These are phyloP conservation scores for Penicillium samsonianum DNA, from an alignment of 495 filamentous ascomycete genomes.

Conservation along the genomic window DNA sequence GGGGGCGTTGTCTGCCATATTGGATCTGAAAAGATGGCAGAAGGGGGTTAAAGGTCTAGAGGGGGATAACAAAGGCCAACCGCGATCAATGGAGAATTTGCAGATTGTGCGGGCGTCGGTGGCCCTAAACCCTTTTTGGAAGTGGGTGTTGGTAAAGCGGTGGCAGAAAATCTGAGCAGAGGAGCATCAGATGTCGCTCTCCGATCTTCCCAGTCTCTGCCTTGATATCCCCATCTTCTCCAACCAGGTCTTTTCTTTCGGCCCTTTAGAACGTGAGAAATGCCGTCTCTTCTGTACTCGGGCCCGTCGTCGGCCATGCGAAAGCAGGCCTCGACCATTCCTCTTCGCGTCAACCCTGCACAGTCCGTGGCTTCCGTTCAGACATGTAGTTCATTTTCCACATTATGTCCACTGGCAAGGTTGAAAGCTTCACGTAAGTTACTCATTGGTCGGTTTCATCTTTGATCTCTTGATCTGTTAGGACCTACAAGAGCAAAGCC, in stretches of 20 bases:
- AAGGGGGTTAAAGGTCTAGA: conserved; percentile 18
- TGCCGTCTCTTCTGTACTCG: conserved; percentile 42
- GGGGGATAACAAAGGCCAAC: conserved; percentile 21
- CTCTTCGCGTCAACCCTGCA: conserved; percentile 27
- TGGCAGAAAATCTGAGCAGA: conserved; percentile 33
- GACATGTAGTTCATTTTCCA: conserved; percentile 39
- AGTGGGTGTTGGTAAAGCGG: conserved; percentile 25
- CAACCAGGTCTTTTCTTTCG: conserved; percentile 11
- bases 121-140: conserved; percentile 40
- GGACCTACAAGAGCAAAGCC: background rate
- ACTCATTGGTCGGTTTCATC: background rate
- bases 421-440: conserved; percentile 37
- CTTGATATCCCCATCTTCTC: conserved; percentile 21
- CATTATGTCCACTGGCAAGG: conserved; percentile 35
- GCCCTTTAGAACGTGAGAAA: conserved; percentile 22
- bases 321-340: conserved; percentile 35
- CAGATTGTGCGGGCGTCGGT: conserved; percentile 41
- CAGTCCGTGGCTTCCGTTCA: conserved; percentile 37
- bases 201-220: conserved; percentile 16
- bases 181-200: conserved; percentile 32
- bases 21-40: conserved; percentile 23
- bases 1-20: conserved; percentile 68
- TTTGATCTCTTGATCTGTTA: background rate
- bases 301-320: conserved; percentile 36
- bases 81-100: conserved; percentile 39